These are phyloP conservation scores for Kalaharituber pfeilii DNA, from an alignment of 2,329 filamentous ascomycete genomes.

Conservation along the genomic window DNA sequence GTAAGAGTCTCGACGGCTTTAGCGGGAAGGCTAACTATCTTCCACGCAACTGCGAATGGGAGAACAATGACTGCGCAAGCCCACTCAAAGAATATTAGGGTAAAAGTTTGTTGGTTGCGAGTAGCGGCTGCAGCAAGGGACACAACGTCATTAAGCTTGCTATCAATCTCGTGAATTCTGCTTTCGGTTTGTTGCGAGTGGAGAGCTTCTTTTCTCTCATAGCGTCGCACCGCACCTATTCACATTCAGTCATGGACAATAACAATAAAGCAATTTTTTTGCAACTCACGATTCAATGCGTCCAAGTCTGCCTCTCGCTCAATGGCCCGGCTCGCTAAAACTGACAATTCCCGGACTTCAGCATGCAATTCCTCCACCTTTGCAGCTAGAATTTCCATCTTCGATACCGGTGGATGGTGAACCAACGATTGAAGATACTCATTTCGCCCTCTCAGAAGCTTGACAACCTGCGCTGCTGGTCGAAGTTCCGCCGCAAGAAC, in stretches of 20 bases:
- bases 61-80: constrained; percentile 7
- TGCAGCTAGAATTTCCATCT: constrained; percentile 26
- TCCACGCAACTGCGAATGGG: constrained; percentile 14
- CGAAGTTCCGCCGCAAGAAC: constrained; percentile 71
- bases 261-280: not conserved
- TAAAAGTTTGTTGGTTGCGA: constrained; percentile 5
- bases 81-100: constrained; percentile 10
- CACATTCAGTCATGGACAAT: not conserved
- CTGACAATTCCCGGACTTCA: constrained; percentile 54
- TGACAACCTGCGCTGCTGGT: constrained; percentile 64
- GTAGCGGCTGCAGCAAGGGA: constrained; percentile 57
- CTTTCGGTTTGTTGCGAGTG: constrained; percentile 60
- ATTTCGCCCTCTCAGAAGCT: constrained; percentile 60
- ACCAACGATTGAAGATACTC: constrained; percentile 65
- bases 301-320: constrained; percentile 72
- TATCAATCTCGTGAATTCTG: constrained; percentile 53
- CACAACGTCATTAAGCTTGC: constrained; percentile 56
- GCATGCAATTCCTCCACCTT: constrained; percentile 42
- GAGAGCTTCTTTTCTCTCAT: constrained; percentile 72
- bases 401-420: constrained; percentile 33
- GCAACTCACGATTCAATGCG: constrained; percentile 49
- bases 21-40: constrained; percentile 13
- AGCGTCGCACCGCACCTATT: constrained; percentile 54
- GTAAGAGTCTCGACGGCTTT: constrained; percentile 10
- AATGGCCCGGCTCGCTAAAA: constrained; percentile 33